Conservation (phyloP, 495 filamentous ascomycete genomes). For the Ramalina intermedia region DNA sequence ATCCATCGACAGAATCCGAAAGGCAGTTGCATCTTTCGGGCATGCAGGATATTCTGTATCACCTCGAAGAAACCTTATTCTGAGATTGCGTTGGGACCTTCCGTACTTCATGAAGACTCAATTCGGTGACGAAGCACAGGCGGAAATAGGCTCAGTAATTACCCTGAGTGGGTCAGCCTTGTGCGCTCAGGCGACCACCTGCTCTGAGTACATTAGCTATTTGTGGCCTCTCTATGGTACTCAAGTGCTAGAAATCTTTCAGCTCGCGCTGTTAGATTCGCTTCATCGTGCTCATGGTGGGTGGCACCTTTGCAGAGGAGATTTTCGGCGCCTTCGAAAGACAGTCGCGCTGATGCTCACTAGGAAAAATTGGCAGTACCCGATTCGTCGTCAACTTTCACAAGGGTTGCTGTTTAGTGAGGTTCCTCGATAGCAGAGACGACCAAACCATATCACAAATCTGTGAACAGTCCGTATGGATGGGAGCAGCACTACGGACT, state of each 20-base stretch:
- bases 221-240: constrained; percentile 11
- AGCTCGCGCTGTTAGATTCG: too few relatives aligned
- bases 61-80: too few relatives aligned
- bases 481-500: constrained; percentile 10
- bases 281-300: too few relatives aligned
- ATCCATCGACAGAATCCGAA: too few relatives aligned
- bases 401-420: too few relatives aligned
- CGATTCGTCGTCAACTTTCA: too few relatives aligned
- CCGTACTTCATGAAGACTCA: not conserved
- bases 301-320: too few relatives aligned
- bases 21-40: too few relatives aligned
- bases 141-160: constrained; percentile 4
- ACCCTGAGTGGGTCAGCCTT: constrained; percentile 9
- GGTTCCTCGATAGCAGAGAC: not conserved
- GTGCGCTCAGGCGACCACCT: constrained; percentile 16
- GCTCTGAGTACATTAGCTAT: constrained; percentile 8
- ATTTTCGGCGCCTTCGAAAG: too few relatives aligned
- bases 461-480: constrained; percentile 13
- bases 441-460: not conserved
- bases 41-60: too few relatives aligned
- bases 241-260: not conserved
- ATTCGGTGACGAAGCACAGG: not conserved
- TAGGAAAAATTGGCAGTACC: too few relatives aligned
- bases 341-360: too few relatives aligned
- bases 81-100: not conserved